Evolutionary conservation across 2,329 filamentous ascomycete genomes (phyloP), one percentile per base, ranked within the genome.

Genomic region (Boeremia lycopersici): DNA sequence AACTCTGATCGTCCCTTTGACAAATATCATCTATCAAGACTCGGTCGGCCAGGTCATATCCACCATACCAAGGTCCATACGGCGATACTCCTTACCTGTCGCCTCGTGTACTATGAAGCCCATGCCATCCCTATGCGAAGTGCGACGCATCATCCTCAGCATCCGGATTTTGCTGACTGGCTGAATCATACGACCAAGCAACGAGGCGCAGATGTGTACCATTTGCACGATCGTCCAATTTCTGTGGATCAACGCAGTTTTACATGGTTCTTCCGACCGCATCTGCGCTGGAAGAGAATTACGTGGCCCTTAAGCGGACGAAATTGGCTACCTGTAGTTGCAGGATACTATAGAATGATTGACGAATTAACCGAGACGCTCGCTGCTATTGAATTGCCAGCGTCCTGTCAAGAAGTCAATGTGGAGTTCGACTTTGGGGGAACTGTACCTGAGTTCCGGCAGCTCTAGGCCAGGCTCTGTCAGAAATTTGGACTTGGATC

Each of bases 61-160:
- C 57, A 70, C 45, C 65, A 65, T 44, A 54, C 73, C n/a, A 45
- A 33, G 2, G 56, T 62, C 17, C 48, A 71, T 39, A 74, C 64
- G 4, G 26, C 61, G 4, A 64, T 79, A 13, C 69, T 78, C 0
- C 66, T 58, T 17, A 77, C 76, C 6, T 78, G 76, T 42, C 71
- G 75, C 6, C 62, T 70, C 2, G 58, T 76, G 25, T 78, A 78
- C 57, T 62, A 56, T 17, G 77, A 78, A 53, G 71, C 76, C 0
- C 68, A 65, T 4, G 52, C 69, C 3, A 70, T 78, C 2, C 75
- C 76, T 2, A 34, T 75, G 4, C 54, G 59, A 17, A 68, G 66
- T 36, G 48, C 68, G 0, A 72, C 71, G 0, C 67, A 72, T 41
- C 65, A 70, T 34, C 44, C 63, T 40, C 28, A 58, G 1, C 40